Percentiles rank a stretch among this genome's conserved stretches.
Conservation (phyloP, 805 yeast species). For the Candida tammaniensis region DNA sequence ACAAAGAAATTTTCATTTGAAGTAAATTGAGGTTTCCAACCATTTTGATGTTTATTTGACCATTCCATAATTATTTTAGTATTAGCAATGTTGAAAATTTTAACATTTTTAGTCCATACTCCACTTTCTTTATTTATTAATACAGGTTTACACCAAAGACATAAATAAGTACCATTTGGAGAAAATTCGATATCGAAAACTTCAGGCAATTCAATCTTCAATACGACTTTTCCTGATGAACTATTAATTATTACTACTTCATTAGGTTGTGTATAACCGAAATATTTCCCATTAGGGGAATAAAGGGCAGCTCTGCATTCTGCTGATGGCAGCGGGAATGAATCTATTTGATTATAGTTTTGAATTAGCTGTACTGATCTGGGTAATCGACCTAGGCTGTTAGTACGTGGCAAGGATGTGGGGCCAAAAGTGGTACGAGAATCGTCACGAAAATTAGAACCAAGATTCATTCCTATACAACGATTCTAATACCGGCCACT, state of each 20-base stretch:
- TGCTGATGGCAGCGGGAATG: slow-evolving; percentile 31
- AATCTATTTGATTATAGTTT: slow-evolving; percentile 34
- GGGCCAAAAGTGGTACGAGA: too few relatives aligned
- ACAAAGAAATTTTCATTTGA: slow-evolving; percentile 73
- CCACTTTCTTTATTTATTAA: slow-evolving; percentile 64
- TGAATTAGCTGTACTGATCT: slow-evolving; percentile 52
- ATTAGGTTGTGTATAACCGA: slow-evolving; percentile 71
- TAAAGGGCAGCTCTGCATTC: slow-evolving; percentile 66
- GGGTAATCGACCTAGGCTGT: slow-evolving; percentile 51
- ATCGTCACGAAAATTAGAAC: too few relatives aligned
- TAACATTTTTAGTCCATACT: slow-evolving; percentile 75
- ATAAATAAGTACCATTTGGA: slow-evolving; percentile 78
- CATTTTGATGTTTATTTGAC: slow-evolving; percentile 77
- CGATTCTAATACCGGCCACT: too few relatives aligned
- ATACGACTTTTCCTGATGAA: slow-evolving; percentile 35
- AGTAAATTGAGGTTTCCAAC: slow-evolving; percentile 92
- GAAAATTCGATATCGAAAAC: slow-evolving; percentile 83
- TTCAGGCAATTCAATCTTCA: slow-evolving; percentile 56
- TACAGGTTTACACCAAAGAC: slow-evolving; percentile 88
- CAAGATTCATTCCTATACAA: too few relatives aligned
- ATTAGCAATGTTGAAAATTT: slow-evolving; percentile 59
- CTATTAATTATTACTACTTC: slow-evolving; percentile 55
- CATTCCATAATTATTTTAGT: slow-evolving; percentile 56
- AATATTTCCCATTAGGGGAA: slow-evolving; percentile 63
- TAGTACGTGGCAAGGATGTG: slow-evolving; percentile 15